Evolutionary conservation across 306 rosid species (phyloP), one percentile per base, ranked within the genome.

Genomic region (Dryas drummondii): DNA sequence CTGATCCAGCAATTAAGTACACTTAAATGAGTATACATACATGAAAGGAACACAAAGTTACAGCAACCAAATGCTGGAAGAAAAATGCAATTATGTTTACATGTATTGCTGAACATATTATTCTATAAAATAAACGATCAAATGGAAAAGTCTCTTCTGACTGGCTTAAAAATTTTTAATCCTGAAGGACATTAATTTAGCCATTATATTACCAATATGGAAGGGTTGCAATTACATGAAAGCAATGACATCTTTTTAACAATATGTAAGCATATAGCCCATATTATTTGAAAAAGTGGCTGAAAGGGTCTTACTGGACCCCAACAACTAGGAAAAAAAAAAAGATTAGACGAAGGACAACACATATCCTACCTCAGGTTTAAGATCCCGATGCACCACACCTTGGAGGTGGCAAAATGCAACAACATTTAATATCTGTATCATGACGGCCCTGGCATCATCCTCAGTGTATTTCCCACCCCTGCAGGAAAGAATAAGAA

Each of bases 321-420:
- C 40, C 42, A 9, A 17, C 0, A 22, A 46, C 53, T 9, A 26
- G 8, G 26, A 6, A 49, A 4, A n/a, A n/a, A 63, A 49, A 40
- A 3, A 41, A 16, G 22, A 44, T 9, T 4, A 44, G 16, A 44
- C 27, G 11, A 12, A 16, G 22, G 56, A 41, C 4, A 72, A n/a
- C 66, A 63, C 19, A 10, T 58, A 64, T 12, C 75, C 71, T 72
- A 91, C 98, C 96, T 93, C 98, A 8, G 98, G 98, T 81, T 93
- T 93, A 64, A 93, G 98, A 80, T 93, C 98, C 6, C 98, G 93
- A 62, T 93, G 98, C 66, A 93, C 98, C 87, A 93, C 98, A 45
- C 98, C 98, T 71, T 93, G 97, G 66, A 93, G 88, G 73, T 93
- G 98, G 88, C 87, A 93, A 87, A 93, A 93, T 50, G 98, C 84